Conservation (phyloP, 176 grass and related monocot genomes). For the Hyparrhenia diplandra region DNA sequence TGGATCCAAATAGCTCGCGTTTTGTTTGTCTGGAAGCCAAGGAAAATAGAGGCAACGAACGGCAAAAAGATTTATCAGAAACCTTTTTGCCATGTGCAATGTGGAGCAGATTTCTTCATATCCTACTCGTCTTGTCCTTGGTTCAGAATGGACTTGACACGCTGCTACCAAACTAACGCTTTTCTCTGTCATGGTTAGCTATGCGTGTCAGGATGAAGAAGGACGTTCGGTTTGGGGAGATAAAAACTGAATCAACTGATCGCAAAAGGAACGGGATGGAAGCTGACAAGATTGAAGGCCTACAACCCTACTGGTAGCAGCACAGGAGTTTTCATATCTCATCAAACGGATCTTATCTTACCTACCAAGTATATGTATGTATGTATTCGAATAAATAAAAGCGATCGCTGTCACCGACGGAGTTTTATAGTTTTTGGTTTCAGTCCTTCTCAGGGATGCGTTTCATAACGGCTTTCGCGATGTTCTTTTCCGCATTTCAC, state of each 20-base stretch:
- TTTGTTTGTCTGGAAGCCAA: background rate
- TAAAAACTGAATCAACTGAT: background rate
- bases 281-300: conserved; percentile 8
- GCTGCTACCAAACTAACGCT: background rate
- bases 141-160: background rate
- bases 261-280: background rate
- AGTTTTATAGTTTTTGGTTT: background rate
- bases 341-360: background rate
- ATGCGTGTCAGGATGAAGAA: background rate
- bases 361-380: background rate
- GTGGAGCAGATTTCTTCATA: background rate
- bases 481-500: background rate
- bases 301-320: background rate
- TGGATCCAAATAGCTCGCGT: background rate
- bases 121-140: background rate
- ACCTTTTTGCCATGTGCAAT: background rate
- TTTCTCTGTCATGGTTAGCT: background rate
- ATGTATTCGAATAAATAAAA: background rate
- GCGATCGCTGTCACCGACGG: background rate
- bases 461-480: background rate
- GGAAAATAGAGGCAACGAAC: background rate
- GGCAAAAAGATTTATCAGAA: background rate
- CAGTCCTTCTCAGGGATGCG: background rate
- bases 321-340: background rate
- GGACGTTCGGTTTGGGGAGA: background rate